A percentile compares a stretch with the other conserved stretches of the same genome.
Conservation (phyloP, 352 stramenopile genomes). For the Aphanomyces cochlioides region DNA sequence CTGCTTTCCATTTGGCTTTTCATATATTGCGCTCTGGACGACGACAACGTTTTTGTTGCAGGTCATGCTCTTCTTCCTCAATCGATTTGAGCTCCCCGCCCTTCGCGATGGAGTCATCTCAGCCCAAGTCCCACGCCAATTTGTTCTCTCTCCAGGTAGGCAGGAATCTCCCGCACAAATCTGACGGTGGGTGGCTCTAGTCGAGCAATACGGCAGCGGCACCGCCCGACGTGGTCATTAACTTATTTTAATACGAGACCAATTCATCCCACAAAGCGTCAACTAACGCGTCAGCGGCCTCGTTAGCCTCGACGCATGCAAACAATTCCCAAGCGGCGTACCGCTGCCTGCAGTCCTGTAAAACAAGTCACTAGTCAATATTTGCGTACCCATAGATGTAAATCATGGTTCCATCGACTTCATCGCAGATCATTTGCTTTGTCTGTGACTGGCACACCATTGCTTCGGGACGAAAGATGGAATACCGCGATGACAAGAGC, state of each 20-base stretch:
- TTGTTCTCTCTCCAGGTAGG: slow-evolving; percentile 14
- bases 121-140: slow-evolving; percentile 29
- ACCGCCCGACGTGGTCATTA: neutral
- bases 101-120: slow-evolving; percentile 48
- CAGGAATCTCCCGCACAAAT: neutral
- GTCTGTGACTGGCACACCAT: neutral
- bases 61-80: slow-evolving; percentile 67
- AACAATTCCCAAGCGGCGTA: slow-evolving; percentile 14
- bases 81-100: slow-evolving; percentile 63
- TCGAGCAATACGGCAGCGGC: neutral
- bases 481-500: slow-evolving; percentile 3
- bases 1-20: slow-evolving; percentile 91
- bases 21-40: slow-evolving; percentile 74
- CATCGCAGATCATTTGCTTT: too few species aligned
- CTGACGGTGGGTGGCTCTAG: neutral
- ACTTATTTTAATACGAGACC: neutral
- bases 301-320: neutral
- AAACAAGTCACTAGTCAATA: neutral
- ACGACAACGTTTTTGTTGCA: slow-evolving; percentile 44
- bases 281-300: neutral
- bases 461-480: slow-evolving; percentile 1
- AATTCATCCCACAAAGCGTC: neutral
- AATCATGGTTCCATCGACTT: too few species aligned
- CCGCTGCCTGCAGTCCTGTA: neutral
- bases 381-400: neutral